These are phyloP conservation scores for Ammopiptanthus mongolicus DNA, from an alignment of 306 rosid genomes.

Conservation along the genomic window DNA sequence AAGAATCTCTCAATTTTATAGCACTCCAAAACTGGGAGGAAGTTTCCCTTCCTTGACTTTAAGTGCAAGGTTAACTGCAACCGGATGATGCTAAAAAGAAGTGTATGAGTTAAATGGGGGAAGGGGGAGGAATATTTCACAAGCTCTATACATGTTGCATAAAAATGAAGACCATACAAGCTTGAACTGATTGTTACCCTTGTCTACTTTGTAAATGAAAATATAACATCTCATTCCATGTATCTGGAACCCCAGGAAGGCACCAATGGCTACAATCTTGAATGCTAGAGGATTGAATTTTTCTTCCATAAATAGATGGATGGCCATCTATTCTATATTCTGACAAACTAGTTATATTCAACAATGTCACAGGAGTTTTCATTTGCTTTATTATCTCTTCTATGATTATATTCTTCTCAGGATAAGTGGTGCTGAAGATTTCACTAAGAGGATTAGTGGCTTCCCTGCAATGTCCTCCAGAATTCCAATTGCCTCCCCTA, in stretches of 20 bases:
- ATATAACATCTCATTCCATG: conserved; percentile 75
- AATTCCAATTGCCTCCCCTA: conserved; percentile 91
- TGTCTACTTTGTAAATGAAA: conserved; percentile 46
- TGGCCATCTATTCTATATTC: conserved; percentile 75
- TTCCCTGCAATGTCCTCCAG: conserved; percentile 86
- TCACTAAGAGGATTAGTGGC: conserved; percentile 54
- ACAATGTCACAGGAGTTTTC: conserved; percentile 68
- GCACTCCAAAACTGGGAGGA: no score
- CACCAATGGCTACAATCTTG: conserved; percentile 99
- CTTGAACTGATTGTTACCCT: conserved; percentile 7
- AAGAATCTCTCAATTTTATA: no score
- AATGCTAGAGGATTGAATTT: conserved; percentile 24
- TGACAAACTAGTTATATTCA: conserved; percentile 74
- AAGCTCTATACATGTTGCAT: conserved; percentile 11
- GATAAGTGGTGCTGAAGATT: conserved; percentile 20
- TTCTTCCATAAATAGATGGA: conserved; percentile 74
- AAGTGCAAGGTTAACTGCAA: background rate
- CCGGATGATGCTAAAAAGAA: background rate
- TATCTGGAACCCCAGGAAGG: conserved; percentile 92
- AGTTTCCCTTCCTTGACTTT: no score
- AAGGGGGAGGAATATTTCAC: conserved; percentile 5
- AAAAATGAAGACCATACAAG: conserved; percentile 7
- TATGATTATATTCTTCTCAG: conserved; percentile 54
- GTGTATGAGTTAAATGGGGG: background rate
- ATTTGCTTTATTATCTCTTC: conserved; percentile 61